These are phyloP conservation scores for Mikania micrantha DNA, from an alignment of 129 eudicot species.

Conservation along the genomic window DNA sequence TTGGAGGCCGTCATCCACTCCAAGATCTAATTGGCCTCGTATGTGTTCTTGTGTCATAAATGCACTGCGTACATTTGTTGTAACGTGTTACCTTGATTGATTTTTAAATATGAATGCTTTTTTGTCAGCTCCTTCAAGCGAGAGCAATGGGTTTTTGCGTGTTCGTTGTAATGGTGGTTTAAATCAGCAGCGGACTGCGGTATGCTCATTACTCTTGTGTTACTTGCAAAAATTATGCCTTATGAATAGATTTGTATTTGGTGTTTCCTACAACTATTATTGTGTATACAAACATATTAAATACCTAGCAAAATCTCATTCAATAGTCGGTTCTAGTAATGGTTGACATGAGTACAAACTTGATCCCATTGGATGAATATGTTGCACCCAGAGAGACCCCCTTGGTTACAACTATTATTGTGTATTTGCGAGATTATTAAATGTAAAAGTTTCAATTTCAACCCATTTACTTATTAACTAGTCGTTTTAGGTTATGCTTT, in stretches of 20 bases:
- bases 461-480: background rate
- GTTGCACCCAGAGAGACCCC: too few relatives aligned
- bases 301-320: too few relatives aligned
- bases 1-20: slow-evolving; percentile 90
- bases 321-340: too few relatives aligned
- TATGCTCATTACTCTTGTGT: slow-evolving; percentile 26
- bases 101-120: slow-evolving; percentile 8
- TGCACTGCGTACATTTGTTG: slow-evolving; percentile 8
- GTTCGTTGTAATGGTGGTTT: slow-evolving; percentile 99
- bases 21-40: slow-evolving; percentile 90
- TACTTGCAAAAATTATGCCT: background rate
- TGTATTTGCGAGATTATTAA: background rate
- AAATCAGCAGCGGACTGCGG: slow-evolving; percentile 95
- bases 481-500: background rate
- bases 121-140: slow-evolving; percentile 76
- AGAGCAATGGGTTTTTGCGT: slow-evolving; percentile 78
- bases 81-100: slow-evolving; percentile 5
- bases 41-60: slow-evolving; percentile 21
- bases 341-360: too few relatives aligned
- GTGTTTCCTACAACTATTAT: background rate
- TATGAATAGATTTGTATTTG: background rate
- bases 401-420: too few relatives aligned
- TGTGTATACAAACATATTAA: too few relatives aligned
- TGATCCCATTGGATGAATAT: too few relatives aligned
- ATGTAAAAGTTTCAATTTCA: background rate